These are phyloP conservation scores for Raphanus raphanistrum DNA, from an alignment of 345 rosid genomes.

Conservation along the genomic window DNA sequence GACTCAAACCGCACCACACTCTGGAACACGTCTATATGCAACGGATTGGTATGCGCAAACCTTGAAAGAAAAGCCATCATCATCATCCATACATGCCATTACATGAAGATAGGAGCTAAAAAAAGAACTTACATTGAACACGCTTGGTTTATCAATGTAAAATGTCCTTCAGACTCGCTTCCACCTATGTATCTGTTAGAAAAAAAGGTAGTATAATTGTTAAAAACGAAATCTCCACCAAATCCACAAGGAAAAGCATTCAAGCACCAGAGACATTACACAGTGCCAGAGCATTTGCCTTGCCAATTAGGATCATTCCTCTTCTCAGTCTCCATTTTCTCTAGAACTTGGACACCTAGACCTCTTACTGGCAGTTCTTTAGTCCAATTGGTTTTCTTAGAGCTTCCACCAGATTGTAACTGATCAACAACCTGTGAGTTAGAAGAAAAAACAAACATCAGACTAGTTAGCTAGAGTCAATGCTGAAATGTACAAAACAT, in stretches of 20 bases:
- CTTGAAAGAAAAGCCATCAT: constrained; percentile 43
- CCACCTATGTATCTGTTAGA: constrained; percentile 83
- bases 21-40: constrained; percentile 85
- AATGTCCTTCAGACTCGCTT: constrained; percentile 88
- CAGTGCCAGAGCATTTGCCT: constrained; percentile 99
- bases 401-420: constrained; percentile 76
- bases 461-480: not conserved
- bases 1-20: constrained; percentile 87
- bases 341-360: constrained; percentile 59
- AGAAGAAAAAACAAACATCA: constrained; percentile 14
- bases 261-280: constrained; percentile 61
- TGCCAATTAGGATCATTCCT: constrained; percentile 76
- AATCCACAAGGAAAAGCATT: constrained; percentile 2
- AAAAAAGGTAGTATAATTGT: not conserved
- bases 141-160: constrained; percentile 89
- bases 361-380: constrained; percentile 67
- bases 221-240: not conserved
- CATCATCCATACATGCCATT: not conserved
- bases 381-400: constrained; percentile 63
- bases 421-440: constrained; percentile 77
- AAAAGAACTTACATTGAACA: constrained; percentile 64
- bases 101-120: not conserved
- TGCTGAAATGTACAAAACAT: not conserved
- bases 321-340: constrained; percentile 73
- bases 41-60: constrained; percentile 96